Evolutionary conservation across 306 rosid species (phyloP).

Genomic region (Luffa acutangula): DNA sequence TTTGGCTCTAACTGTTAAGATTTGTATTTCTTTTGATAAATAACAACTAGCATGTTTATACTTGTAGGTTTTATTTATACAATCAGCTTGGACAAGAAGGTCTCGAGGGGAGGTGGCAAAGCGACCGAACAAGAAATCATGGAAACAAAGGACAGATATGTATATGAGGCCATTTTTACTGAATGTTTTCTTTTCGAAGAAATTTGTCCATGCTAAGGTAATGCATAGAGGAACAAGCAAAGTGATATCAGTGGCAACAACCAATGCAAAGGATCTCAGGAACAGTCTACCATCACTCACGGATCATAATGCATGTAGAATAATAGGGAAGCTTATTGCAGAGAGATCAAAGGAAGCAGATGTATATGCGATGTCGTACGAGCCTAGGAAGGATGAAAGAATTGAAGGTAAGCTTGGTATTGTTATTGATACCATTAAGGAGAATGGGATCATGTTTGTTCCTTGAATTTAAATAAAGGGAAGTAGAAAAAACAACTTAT

Average conservation of each 20-base stretch:
- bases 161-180: slow-evolving; percentile 75
- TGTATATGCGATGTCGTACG: slow-evolving; percentile 73
- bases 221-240: slow-evolving; percentile 89
- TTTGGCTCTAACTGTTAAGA: neutral
- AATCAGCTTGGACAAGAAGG: slow-evolving; percentile 79
- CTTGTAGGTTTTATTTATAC: slow-evolving; percentile 36
- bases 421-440: slow-evolving; percentile 66
- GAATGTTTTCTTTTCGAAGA: slow-evolving; percentile 80
- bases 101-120: slow-evolving; percentile 73
- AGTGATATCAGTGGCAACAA: slow-evolving; percentile 78
- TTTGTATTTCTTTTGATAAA: neutral
- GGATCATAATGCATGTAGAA: slow-evolving; percentile 56
- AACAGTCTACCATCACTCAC: slow-evolving; percentile 50
- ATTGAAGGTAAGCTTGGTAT: slow-evolving; percentile 80
- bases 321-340: slow-evolving; percentile 71
- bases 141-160: slow-evolving; percentile 86
- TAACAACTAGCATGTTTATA: neutral
- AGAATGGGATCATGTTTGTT: slow-evolving; percentile 61
- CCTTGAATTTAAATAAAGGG: neutral
- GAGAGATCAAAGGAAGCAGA: slow-evolving; percentile 84
- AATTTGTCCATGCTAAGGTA: slow-evolving; percentile 72
- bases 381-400: slow-evolving; percentile 72
- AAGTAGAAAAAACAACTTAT: neutral
- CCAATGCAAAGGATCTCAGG: slow-evolving; percentile 72
- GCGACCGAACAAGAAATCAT: slow-evolving; percentile 61